Evolutionary conservation across 805 yeast genomes (phyloP).

Genomic region (Brettanomyces custersianus): DNA sequence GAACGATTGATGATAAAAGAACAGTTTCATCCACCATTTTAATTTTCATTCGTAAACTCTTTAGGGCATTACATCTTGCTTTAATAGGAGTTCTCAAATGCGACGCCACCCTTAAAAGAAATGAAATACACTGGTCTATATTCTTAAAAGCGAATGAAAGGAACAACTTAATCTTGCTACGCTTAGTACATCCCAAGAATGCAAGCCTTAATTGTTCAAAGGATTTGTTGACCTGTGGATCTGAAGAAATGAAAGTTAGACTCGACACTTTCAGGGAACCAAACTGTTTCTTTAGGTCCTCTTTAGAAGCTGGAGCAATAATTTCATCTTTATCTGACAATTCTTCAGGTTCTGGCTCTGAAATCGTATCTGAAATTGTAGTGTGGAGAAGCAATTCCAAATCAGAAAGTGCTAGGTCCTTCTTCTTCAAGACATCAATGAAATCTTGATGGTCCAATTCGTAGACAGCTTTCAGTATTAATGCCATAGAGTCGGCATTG

Average conservation of each 20-base stretch:
- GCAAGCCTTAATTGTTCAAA: constrained; percentile 38
- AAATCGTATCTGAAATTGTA: constrained; percentile 32
- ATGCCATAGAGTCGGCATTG: constrained; percentile 13
- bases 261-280: no score
- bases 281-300: no score
- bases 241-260: constrained; percentile 31
- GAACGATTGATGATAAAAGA: constrained; percentile 37
- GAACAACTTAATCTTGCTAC: no score
- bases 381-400: constrained; percentile 64
- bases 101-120: constrained; percentile 51
- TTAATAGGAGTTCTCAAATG: constrained; percentile 51
- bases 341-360: no score
- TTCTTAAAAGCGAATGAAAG: constrained; percentile 12
- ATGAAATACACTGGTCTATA: constrained; percentile 27
- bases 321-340: no score
- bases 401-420: constrained; percentile 30
- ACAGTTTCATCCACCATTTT: constrained; percentile 25
- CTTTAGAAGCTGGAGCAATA: no score
- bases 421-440: constrained; percentile 27
- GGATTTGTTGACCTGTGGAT: constrained; percentile 24
- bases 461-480: constrained; percentile 29
- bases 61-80: constrained; percentile 43
- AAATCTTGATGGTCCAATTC: constrained; percentile 30
- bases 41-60: constrained; percentile 28
- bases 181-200: no score